Evolutionary conservation across 805 yeast species (phyloP).

Genomic region (Kurtzmaniella fragi): DNA sequence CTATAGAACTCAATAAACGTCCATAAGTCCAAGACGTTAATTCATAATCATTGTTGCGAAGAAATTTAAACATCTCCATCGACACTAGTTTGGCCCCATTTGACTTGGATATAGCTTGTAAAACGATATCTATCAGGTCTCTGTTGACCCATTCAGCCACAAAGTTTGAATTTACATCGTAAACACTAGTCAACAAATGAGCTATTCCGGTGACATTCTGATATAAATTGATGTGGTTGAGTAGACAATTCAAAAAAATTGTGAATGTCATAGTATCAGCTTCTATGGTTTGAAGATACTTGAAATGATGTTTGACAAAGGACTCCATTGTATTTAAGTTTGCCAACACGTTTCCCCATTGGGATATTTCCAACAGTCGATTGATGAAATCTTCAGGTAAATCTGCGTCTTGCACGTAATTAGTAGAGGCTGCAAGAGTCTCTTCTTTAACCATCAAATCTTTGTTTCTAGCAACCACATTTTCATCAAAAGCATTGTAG

Average conservation of each 20-base stretch:
- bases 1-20: constrained; percentile 17
- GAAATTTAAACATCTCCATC: constrained; percentile 14
- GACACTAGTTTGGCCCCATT: constrained; percentile 25
- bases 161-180: constrained; percentile 11
- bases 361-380: constrained; percentile 17
- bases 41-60: constrained; percentile 4
- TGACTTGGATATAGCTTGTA: constrained; percentile 21
- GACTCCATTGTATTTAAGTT: constrained; percentile 18
- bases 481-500: constrained; percentile 19
- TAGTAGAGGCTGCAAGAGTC: constrained; percentile 8
- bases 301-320: constrained; percentile 19
- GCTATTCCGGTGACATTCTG: constrained; percentile 31
- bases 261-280: constrained; percentile 15
- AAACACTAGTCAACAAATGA: constrained; percentile 13
- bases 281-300: constrained; percentile 11
- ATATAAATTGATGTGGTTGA: constrained; percentile 28
- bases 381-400: constrained; percentile 19
- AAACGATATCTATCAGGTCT: constrained; percentile 26
- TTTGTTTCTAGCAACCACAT: constrained; percentile 11
- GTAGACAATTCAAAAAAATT: constrained; percentile 29
- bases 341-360: constrained; percentile 28
- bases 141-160: constrained; percentile 19
- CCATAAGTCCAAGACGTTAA: constrained; percentile 15
- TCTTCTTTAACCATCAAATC: constrained; percentile 8
- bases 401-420: constrained; percentile 6